Conservation (phyloP, 768 basidiomycete species). For the Suillus subluteus region DNA sequence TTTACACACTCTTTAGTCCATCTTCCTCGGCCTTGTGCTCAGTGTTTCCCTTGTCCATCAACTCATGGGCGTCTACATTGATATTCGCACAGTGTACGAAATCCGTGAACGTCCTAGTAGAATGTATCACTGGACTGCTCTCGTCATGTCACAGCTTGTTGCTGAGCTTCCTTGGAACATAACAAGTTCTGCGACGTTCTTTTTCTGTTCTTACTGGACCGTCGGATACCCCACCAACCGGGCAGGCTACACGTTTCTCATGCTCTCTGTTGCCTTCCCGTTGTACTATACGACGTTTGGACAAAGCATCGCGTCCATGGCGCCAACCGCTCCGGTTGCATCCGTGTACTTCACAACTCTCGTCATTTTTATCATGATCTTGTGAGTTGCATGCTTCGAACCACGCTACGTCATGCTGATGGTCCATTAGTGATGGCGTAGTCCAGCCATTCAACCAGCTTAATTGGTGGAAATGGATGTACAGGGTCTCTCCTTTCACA, state of each 20-base stretch:
- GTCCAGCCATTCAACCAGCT: constrained; percentile 64
- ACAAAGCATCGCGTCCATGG: constrained; percentile 62
- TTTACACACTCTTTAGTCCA: constrained; percentile 39
- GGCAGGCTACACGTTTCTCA: constrained; percentile 60
- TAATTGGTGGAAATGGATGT: constrained; percentile 78
- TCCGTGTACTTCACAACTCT: constrained; percentile 58
- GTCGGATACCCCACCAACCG: constrained; percentile 57
- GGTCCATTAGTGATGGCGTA: constrained; percentile 49
- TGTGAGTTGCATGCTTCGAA: constrained; percentile 22
- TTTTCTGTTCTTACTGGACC: constrained; percentile 72
- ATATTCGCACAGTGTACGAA: constrained; percentile 61
- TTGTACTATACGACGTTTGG: constrained; percentile 64
- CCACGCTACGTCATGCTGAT: background rate
- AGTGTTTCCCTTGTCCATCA: constrained; percentile 61
- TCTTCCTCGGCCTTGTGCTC: constrained; percentile 57
- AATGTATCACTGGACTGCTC: constrained; percentile 67
- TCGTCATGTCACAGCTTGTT: constrained; percentile 56
- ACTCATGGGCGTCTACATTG: constrained; percentile 62
- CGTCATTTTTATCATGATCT: constrained; percentile 65
- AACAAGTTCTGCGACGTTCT: constrained; percentile 59
- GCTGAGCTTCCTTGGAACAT: constrained; percentile 67
- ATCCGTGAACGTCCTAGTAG: constrained; percentile 66
- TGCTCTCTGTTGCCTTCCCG: constrained; percentile 56
- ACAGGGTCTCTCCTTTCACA: constrained; percentile 53
- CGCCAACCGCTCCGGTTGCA: constrained; percentile 61